These are phyloP conservation scores for Theileria annulata DNA, from an alignment of 169 alveolate genomes.

Conservation along the genomic window DNA sequence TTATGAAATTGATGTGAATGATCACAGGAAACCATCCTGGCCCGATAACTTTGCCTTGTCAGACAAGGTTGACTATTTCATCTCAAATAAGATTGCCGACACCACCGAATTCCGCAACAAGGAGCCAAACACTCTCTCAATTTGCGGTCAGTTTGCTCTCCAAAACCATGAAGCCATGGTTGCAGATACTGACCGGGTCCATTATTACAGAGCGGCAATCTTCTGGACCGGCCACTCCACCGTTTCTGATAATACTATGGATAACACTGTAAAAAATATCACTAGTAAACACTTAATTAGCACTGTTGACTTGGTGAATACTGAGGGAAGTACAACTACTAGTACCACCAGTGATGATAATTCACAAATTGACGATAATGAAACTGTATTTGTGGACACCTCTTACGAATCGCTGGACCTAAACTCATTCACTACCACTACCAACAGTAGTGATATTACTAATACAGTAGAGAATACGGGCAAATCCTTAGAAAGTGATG, in stretches of 20 bases:
- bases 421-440: not conserved
- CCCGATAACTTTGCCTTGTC: slow-evolving; percentile 56
- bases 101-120: slow-evolving; percentile 70
- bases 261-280: not conserved
- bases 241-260: not conserved
- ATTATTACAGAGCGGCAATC: slow-evolving; percentile 80
- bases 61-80: slow-evolving; percentile 69
- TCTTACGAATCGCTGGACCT: not conserved
- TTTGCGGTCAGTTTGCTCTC: slow-evolving; percentile 75
- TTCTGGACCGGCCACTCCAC: slow-evolving; percentile 79
- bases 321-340: not conserved
- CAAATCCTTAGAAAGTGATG: slow-evolving; percentile 7
- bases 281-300: not conserved
- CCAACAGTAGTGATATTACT: slow-evolving; percentile 25
- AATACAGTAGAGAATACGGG: slow-evolving; percentile 2
- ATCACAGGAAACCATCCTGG: slow-evolving; percentile 73
- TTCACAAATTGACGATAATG: not conserved
- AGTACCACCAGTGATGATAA: not conserved
- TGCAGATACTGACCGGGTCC: slow-evolving; percentile 77
- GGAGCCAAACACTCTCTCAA: slow-evolving; percentile 75
- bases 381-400: not conserved
- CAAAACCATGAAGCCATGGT: slow-evolving; percentile 80
- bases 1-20: slow-evolving; percentile 11
- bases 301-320: not conserved
- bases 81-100: slow-evolving; percentile 65